These are phyloP conservation scores for Ocimum tenuiflorum DNA, from an alignment of 257 asterid genomes.

Conservation along the genomic window DNA sequence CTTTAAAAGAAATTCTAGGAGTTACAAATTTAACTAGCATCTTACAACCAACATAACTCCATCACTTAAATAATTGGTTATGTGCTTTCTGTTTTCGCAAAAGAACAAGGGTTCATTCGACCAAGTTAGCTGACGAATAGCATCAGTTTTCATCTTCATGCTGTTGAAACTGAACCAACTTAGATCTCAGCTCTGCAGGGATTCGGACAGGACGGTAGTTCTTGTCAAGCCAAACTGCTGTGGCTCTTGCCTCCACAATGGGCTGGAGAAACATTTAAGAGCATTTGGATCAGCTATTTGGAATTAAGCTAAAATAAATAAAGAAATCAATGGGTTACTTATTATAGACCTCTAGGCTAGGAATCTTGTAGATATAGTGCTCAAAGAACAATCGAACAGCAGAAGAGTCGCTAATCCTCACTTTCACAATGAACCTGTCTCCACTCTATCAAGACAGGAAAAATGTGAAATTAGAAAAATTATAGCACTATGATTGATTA, in stretches of 20 bases:
- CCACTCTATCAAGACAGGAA: constrained; percentile 54
- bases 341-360: constrained; percentile 55
- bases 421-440: constrained; percentile 70
- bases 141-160: constrained; percentile 35
- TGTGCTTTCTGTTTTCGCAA: too few species aligned
- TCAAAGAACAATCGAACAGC: constrained; percentile 74
- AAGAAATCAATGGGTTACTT: background rate
- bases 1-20: too few species aligned
- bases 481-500: background rate
- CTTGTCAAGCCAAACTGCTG: constrained; percentile 82
- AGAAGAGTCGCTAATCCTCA: constrained; percentile 52
- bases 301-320: background rate
- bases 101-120: background rate
- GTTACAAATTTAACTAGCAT: background rate
- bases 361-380: constrained; percentile 67
- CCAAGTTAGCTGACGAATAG: background rate
- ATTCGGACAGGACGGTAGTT: constrained; percentile 78
- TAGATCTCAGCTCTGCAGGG: constrained; percentile 60
- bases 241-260: constrained; percentile 70
- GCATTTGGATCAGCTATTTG: background rate
- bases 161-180: constrained; percentile 50
- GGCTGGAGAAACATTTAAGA: constrained; percentile 38
- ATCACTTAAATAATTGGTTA: background rate
- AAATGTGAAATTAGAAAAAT: constrained; percentile 3
- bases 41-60: background rate